phyloP scores from a whole-genome alignment of 352 stramenopile genomes.

The Globisporangium nagaii region DNA sequence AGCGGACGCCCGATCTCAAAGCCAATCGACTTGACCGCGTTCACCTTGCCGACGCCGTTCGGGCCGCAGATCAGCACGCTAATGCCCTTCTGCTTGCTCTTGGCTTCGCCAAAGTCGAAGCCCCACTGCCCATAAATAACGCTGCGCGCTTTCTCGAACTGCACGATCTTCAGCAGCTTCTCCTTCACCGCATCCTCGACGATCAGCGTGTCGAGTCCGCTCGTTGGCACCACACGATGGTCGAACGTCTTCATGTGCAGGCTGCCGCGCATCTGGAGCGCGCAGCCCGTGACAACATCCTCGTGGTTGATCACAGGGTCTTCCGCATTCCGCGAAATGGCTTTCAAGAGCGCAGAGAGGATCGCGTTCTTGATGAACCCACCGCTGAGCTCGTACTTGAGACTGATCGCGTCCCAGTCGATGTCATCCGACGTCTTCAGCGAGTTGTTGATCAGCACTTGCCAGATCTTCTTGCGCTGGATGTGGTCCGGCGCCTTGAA shows the following conservation, averaged over 20 bases:
- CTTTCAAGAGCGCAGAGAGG: slow-evolving; percentile 73
- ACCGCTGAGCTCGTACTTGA: slow-evolving; percentile 87
- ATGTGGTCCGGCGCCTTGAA: slow-evolving; percentile 84
- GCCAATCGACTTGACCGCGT: slow-evolving; percentile 68
- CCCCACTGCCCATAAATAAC: slow-evolving; percentile 86
- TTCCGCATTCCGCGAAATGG: slow-evolving; percentile 54
- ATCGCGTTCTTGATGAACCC: slow-evolving; percentile 91
- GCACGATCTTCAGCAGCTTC: slow-evolving; percentile 62
- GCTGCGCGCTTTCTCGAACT: slow-evolving; percentile 80
- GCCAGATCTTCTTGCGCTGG: slow-evolving; percentile 81
- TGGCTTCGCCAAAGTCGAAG: slow-evolving; percentile 76
- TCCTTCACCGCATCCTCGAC: slow-evolving; percentile 59
- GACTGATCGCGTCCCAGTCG: slow-evolving; percentile 76
- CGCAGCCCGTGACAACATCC: slow-evolving; percentile 75
- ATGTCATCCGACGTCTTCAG: slow-evolving; percentile 59
- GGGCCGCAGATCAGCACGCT: slow-evolving; percentile 71
- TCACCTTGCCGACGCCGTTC: slow-evolving; percentile 68
- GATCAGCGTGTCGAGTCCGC: slow-evolving; percentile 68
- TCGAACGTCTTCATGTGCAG: slow-evolving; percentile 89
- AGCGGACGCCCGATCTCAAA: slow-evolving; percentile 81
- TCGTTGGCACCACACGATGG: slow-evolving; percentile 75
- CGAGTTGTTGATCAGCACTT: slow-evolving; percentile 52
- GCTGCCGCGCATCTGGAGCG: slow-evolving; percentile 83
- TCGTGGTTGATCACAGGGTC: slow-evolving; percentile 64
- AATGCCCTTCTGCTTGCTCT: slow-evolving; percentile 82